Base-by-base conservation (phyloP, 768 basidiomycete species). In the Melanogaster broomeanus region DNA sequence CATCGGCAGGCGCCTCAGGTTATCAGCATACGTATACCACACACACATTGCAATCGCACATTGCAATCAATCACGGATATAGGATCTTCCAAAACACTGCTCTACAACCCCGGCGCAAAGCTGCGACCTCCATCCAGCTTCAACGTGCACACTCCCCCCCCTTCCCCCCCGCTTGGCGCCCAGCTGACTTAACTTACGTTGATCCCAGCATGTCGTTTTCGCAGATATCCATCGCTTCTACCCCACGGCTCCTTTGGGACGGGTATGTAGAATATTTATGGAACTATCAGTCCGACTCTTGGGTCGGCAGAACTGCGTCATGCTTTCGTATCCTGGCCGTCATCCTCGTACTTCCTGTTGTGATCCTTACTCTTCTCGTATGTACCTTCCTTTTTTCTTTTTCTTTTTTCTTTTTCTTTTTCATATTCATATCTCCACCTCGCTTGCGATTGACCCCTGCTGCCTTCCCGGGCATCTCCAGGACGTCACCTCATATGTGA, bases 401-500 rank as follows among this genome's bases (percentile, higher is more conserved):
- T 43, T 34, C 30, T 16, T 35, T n/a, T 22, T 37, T 53, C 25
- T 31, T 35, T 61, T 33, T 49, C 49, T 61, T 43, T 54, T 39
- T 33, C 38, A 46, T 49, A 55, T 44, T 18, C 33, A 18, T 57
- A 59, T 64, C 61, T 42, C 64, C 64, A 33, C 52, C 30, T 13
- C 15, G 33, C 34, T 15, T 52, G 42, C 45, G 44, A 53, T 44
- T 54, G 48, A 37, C 46, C 30, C 42, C 45, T 27, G 1, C 10
- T 31, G 28, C 27, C 45, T 25, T 33, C 21, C 39, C 54, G 57
- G 45, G 52, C 39, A 11, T 46, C 45, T 24, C 18, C 33, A 92
- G 90, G 90, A 93, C 65, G 82, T 92, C 48, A 75, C 82, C 3
- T 88, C 90, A 18, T 93, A 92, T 60, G 82, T 84, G 51, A 88